Percentiles rank a stretch among this genome's conserved stretches.
Evolutionary conservation across 768 basidiomycete species (phyloP).

Genomic region (Pholiota microspora): DNA sequence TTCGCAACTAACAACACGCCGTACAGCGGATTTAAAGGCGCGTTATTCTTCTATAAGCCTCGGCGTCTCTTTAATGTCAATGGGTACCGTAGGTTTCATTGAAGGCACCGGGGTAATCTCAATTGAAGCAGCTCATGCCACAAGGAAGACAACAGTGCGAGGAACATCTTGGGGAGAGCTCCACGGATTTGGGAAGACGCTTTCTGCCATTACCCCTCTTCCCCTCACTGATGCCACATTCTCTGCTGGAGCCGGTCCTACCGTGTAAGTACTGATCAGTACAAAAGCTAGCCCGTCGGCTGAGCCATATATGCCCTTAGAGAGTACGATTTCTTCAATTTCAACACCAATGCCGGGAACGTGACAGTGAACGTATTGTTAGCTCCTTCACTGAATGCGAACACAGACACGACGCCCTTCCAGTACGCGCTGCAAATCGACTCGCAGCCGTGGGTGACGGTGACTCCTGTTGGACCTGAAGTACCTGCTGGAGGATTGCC

Average conservation of each 20-base stretch:
- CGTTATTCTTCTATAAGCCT: no score
- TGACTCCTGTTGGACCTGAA: constrained; percentile 45
- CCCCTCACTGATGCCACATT: constrained; percentile 54
- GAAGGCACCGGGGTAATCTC: constrained; percentile 63
- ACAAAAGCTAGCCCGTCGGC: background rate
- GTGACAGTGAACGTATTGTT: constrained; percentile 46
- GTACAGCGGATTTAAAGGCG: constrained; percentile 49
- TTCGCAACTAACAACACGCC: constrained; percentile 36
- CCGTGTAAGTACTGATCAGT: constrained; percentile 38
- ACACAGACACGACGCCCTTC: constrained; percentile 47
- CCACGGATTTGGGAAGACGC: constrained; percentile 57
- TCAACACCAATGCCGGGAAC: constrained; percentile 50
- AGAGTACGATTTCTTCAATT: constrained; percentile 66
- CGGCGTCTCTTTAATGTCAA: no score
- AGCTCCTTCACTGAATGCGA: constrained; percentile 53
- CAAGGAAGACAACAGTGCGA: constrained; percentile 43
- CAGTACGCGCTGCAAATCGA: constrained; percentile 53
- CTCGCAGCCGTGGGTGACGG: constrained; percentile 35
- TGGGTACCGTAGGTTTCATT: constrained; percentile 45
- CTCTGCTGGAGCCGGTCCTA: constrained; percentile 60
- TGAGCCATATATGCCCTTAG: constrained; percentile 22
- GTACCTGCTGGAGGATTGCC: constrained; percentile 33
- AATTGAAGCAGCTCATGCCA: constrained; percentile 63
- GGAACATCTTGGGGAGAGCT: constrained; percentile 59
- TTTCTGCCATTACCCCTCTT: constrained; percentile 61